Base-by-base conservation (phyloP, 2,329 filamentous ascomycete species). In the Sporothrix variecibatus region DNA sequence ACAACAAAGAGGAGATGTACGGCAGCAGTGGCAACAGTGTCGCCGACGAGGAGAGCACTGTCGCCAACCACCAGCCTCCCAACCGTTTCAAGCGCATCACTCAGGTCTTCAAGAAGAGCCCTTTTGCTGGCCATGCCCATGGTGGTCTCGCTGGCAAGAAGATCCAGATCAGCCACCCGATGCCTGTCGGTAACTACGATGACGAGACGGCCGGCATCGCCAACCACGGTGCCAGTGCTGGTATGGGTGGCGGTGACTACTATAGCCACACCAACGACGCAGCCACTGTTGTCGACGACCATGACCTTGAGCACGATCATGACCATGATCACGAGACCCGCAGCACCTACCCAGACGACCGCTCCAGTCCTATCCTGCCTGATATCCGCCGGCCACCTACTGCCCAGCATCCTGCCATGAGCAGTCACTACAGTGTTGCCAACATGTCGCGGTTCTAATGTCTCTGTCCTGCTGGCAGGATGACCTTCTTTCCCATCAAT, bases 281-380 rank as follows among this genome's bases (percentile, higher is more conserved):
- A 4, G 70, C 28, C 28, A 67, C 70, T 1, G 70, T 72, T 26
- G 67, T 71, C 17, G 72, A 60, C 11, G 68, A 68, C 43, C 40
- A 73, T 31, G 60, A 60, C 20, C 53, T 28, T 38, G 73, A 76
- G 9, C 17, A 60, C 15, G 67, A 58, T n/a, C 38, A 73, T 28
- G 73, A 76, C 17, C 28, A 20, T 34, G 74, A 75, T 38, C 15
- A 74, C 23, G 74, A 76, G 12, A 67, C 53, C 34, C 68, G 73
- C 40, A 69, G 71, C 56, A 62, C 51, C 31, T 79, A 80, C 73
- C 77, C 77, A 70, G 80, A 81, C 8, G 80, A 82, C 74, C 84
- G 86, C 69, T 80, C 82, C 70, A 89, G 87, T 76, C 90, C 90
- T 1, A 87, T 91, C 76, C 82, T 86, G 28, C 88, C 89, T 1